Conservation (phyloP, 2,329 filamentous ascomycete species). For the Talaromyces sp. region DNA sequence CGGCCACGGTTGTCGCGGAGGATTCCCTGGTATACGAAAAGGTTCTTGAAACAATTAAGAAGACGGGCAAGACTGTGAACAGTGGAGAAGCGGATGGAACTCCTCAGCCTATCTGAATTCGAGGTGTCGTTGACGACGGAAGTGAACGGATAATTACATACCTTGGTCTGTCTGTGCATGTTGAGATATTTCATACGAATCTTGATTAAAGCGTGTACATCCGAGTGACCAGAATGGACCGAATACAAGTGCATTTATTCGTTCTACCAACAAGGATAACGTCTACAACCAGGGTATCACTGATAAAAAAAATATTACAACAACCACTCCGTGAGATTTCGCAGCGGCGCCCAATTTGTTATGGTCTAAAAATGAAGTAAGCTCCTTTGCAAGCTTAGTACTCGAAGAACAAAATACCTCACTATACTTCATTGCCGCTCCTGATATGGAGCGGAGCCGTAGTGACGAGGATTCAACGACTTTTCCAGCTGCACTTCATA, state of each 20-base stretch:
- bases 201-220: not conserved
- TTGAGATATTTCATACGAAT: not conserved
- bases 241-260: not conserved
- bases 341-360: not conserved
- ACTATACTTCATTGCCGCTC: slow-evolving; percentile 1
- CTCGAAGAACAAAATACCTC: not conserved
- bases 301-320: slow-evolving; percentile 2
- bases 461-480: slow-evolving; percentile 24
- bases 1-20: slow-evolving; percentile 70
- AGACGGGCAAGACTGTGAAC: slow-evolving; percentile 92
- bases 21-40: slow-evolving; percentile 69
- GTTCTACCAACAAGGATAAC: not conserved
- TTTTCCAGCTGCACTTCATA: slow-evolving; percentile 20
- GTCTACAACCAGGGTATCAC: slow-evolving; percentile 13
- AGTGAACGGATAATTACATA: not conserved
- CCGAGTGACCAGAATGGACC: not conserved
- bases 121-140: not conserved
- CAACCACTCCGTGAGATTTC: not conserved
- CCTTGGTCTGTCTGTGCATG: not conserved
- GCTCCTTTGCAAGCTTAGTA: not conserved
- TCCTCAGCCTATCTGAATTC: slow-evolving; percentile 33
- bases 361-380: not conserved
- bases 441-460: slow-evolving; percentile 20
- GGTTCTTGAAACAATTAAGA: slow-evolving; percentile 82
- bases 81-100: slow-evolving; percentile 49